Evolutionary conservation across 495 filamentous ascomycete genomes (phyloP).

Genomic region (Lepidopterella palustris): DNA sequence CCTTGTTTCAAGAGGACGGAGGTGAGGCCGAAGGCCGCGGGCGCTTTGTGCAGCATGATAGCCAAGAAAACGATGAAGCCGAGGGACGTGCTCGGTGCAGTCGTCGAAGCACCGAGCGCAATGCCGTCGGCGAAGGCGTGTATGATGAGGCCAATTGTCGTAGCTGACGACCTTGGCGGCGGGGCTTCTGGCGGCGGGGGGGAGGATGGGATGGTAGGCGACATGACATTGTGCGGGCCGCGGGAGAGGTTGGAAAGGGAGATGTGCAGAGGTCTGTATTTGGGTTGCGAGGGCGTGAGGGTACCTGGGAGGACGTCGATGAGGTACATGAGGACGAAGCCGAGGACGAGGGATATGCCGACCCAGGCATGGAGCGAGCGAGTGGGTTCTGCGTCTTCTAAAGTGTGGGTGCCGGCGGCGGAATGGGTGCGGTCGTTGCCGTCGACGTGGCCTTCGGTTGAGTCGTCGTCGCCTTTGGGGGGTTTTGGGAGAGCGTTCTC

Average conservation of each 20-base stretch:
- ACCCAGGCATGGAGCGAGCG: conserved; percentile 64
- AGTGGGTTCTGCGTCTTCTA: conserved; percentile 10
- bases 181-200: conserved; percentile 22
- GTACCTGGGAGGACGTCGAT: conserved; percentile 74
- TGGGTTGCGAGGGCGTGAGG: conserved; percentile 50
- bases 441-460: conserved; percentile 20
- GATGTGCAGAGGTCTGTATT: conserved; percentile 62
- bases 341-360: conserved; percentile 76
- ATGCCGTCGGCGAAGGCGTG: conserved; percentile 96
- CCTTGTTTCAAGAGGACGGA: conserved; percentile 84
- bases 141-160: conserved; percentile 89
- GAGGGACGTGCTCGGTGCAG: conserved; percentile 51
- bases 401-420: conserved; percentile 4
- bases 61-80: conserved; percentile 89
- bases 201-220: conserved; percentile 37
- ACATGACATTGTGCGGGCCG: conserved; percentile 46
- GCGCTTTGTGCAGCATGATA: conserved; percentile 96
- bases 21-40: conserved; percentile 90
- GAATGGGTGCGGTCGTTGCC: conserved; percentile 25
- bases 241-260: conserved; percentile 68
- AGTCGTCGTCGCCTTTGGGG: conserved; percentile 27
- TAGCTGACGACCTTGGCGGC: conserved; percentile 46
- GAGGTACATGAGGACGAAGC: conserved; percentile 95
- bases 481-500: conserved; percentile 25
- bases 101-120: conserved; percentile 84